Percentiles rank a stretch among this genome's conserved stretches.
Evolutionary conservation across 257 asterid species (phyloP).

Genomic region (Gentiana dahurica): DNA sequence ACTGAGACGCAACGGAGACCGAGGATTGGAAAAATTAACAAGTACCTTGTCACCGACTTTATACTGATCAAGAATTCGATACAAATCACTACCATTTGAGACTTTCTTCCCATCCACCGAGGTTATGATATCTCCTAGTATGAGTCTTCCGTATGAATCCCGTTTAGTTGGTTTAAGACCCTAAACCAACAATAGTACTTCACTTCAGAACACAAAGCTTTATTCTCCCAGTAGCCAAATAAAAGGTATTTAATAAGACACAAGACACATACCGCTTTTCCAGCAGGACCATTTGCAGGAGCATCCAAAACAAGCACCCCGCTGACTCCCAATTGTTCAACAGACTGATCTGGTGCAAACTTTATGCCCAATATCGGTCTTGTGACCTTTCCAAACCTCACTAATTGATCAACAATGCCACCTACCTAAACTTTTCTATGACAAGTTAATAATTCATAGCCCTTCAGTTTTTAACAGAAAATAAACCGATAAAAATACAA

Average conservation of each 20-base stretch:
- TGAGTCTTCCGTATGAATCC: conserved; percentile 80
- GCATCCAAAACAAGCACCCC: conserved; percentile 98
- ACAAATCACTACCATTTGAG: conserved; percentile 81
- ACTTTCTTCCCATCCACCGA: conserved; percentile 83
- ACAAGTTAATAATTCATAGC: background rate
- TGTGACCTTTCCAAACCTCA: conserved; percentile 88
- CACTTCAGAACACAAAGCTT: background rate
- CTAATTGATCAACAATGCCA: conserved; percentile 94
- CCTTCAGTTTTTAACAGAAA: too few species aligned
- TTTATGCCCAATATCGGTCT: conserved; percentile 90
- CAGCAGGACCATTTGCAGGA: conserved; percentile 96
- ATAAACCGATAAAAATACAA: too few species aligned
- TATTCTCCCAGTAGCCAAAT: background rate
- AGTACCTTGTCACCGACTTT: conserved; percentile 80
- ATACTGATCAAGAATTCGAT: conserved; percentile 96
- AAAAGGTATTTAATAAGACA: background rate
- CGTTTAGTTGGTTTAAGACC: conserved; percentile 92
- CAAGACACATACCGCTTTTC: conserved; percentile 79
- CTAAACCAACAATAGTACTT: conserved; percentile 32
- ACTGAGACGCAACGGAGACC: background rate
- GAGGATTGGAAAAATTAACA: conserved; percentile 3
- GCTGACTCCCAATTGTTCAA: conserved; percentile 93
- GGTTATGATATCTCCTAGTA: conserved; percentile 87
- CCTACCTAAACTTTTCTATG: conserved; percentile 42
- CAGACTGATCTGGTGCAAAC: conserved; percentile 97